phyloP scores from a whole-genome alignment of 2,329 filamentous ascomycete species.

The Ceratocystis destructans region DNA sequence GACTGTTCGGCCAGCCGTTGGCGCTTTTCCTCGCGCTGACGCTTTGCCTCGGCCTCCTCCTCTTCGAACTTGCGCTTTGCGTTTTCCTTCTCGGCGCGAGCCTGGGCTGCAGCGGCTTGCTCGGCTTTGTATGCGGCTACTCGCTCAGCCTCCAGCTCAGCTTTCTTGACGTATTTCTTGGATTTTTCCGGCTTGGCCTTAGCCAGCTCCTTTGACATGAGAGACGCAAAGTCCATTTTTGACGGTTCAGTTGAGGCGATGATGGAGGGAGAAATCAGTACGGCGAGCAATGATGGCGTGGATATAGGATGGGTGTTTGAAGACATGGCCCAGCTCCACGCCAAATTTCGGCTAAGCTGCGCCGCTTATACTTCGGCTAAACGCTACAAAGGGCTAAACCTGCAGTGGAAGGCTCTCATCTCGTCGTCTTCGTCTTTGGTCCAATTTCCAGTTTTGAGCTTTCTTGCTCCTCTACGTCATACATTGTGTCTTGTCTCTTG shows the following conservation, averaged over 20 bases:
- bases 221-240: constrained; percentile 83
- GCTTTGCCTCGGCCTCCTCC: constrained; percentile 58
- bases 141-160: constrained; percentile 73
- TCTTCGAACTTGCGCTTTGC: constrained; percentile 85
- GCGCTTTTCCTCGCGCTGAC: constrained; percentile 67
- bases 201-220: constrained; percentile 87
- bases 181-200: constrained; percentile 50
- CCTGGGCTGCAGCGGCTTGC: constrained; percentile 58
- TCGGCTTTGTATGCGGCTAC: constrained; percentile 68
- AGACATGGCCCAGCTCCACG: too few species aligned
- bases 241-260: background rate
- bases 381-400: background rate
- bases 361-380: constrained; percentile 8
- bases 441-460: too few species aligned
- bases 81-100: constrained; percentile 53
- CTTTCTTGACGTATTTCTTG: constrained; percentile 70
- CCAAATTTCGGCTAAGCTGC: background rate
- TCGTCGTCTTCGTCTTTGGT: too few species aligned
- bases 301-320: background rate
- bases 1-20: constrained; percentile 70
- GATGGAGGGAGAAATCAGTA: background rate
- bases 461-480: constrained; percentile 3
- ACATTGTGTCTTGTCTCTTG: background rate
- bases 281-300: background rate
- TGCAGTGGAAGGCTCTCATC: background rate